phyloP scores from a whole-genome alignment of 2,329 filamentous ascomycete genomes.

The Podosphaera leucotricha region DNA sequence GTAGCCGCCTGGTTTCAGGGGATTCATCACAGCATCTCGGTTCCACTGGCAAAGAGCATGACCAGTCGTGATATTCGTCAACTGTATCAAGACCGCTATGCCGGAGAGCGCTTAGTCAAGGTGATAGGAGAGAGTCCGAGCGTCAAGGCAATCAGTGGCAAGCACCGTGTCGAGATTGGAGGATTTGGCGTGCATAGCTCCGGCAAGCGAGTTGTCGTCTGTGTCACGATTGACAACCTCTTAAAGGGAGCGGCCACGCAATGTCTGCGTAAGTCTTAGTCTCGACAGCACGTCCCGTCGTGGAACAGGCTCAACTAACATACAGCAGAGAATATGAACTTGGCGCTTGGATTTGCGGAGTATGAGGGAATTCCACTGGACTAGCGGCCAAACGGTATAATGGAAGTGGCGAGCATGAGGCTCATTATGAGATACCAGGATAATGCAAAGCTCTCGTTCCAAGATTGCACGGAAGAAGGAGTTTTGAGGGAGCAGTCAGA shows the following conservation, averaged over 20 bases:
- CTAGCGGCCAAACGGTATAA: conserved; percentile 7
- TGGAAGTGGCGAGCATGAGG: background rate
- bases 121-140: conserved; percentile 67
- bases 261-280: conserved; percentile 50
- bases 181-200: conserved; percentile 81
- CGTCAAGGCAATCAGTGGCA: conserved; percentile 64
- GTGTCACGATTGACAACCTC: conserved; percentile 81
- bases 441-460: too few relatives aligned
- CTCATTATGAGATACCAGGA: too few relatives aligned
- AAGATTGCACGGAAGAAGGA: too few relatives aligned
- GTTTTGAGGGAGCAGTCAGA: too few relatives aligned
- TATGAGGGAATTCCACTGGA: conserved; percentile 58
- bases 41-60: conserved; percentile 71
- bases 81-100: conserved; percentile 87
- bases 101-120: conserved; percentile 86
- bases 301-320: too few relatives aligned
- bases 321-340: conserved; percentile 83
- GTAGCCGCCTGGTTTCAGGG: conserved; percentile 95
- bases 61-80: conserved; percentile 78
- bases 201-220: conserved; percentile 83
- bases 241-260: conserved; percentile 85
- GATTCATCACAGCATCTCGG: conserved; percentile 76
- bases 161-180: conserved; percentile 81
- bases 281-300: background rate
- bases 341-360: conserved; percentile 69